Evolutionary conservation across 805 yeast species (phyloP).

Genomic region (Metschnikowia borealis): DNA sequence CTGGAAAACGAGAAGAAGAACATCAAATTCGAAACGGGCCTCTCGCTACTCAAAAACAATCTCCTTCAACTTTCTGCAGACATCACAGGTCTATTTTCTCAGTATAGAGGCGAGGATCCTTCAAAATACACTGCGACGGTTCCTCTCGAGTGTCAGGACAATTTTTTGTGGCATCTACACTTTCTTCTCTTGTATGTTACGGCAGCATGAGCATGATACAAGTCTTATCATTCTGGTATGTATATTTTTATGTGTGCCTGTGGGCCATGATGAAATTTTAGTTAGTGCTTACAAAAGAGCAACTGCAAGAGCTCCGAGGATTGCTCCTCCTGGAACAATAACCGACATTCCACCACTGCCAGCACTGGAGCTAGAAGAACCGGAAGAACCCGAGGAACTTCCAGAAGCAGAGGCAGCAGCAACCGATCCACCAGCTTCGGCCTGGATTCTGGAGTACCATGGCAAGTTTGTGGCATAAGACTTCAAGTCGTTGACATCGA

Average conservation of each 20-base stretch:
- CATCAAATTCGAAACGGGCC: conserved; percentile 30
- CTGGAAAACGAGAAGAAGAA: conserved; percentile 13
- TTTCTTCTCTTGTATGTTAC: conserved; percentile 34
- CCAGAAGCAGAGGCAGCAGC: conserved; percentile 2
- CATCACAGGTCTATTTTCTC: conserved; percentile 17
- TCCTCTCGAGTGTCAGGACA: conserved; percentile 38
- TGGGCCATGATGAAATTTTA: not conserved
- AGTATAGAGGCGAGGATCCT: conserved; percentile 9
- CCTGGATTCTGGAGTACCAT: conserved; percentile 29
- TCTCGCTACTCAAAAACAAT: conserved; percentile 30
- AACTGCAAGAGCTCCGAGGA: conserved; percentile 32
- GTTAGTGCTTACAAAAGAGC: conserved; percentile 24
- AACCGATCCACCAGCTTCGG: conserved; percentile 9
- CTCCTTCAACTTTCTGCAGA: conserved; percentile 23
- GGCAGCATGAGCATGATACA: conserved; percentile 8
- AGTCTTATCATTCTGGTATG: not conserved
- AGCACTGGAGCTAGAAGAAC: not conserved
- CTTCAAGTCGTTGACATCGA: conserved; percentile 23
- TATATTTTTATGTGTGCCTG: not conserved
- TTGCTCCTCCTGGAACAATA: conserved; percentile 28
- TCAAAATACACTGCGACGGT: conserved; percentile 15
- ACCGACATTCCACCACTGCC: conserved; percentile 15
- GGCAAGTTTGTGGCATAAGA: conserved; percentile 31
- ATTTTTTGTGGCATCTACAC: conserved; percentile 39
- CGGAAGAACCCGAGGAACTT: not conserved